These are phyloP conservation scores for Ophiognomonia clavigignenti-juglandacearum DNA, from an alignment of 2,329 filamentous ascomycete species.

Conservation along the genomic window DNA sequence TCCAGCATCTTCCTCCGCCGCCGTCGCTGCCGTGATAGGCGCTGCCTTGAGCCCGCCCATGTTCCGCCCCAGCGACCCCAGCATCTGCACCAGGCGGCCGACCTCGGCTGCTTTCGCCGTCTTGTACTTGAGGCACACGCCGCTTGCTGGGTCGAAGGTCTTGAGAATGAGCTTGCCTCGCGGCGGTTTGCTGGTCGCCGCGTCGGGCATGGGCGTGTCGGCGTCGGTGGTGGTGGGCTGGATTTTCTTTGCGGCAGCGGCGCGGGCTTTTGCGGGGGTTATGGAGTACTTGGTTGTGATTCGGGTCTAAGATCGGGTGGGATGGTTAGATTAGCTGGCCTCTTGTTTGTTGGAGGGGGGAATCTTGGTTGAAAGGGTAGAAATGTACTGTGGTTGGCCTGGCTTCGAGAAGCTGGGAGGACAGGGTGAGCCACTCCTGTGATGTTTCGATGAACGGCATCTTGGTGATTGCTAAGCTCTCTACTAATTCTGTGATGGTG, in stretches of 20 bases:
- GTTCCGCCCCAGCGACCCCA: conserved; percentile 70
- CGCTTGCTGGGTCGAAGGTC: conserved; percentile 79
- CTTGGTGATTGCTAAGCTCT: conserved; percentile 20
- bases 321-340: conserved; percentile 5
- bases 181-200: conserved; percentile 39
- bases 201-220: conserved; percentile 24
- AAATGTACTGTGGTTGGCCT: conserved; percentile 71
- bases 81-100: conserved; percentile 68
- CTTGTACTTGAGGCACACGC: conserved; percentile 82
- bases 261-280: conserved; percentile 34
- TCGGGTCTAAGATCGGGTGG: conserved; percentile 56
- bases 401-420: conserved; percentile 77
- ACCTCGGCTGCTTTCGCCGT: conserved; percentile 92
- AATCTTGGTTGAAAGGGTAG: conserved; percentile 17
- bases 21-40: conserved; percentile 18
- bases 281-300: conserved; percentile 93
- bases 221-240: conserved; percentile 18
- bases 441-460: conserved; percentile 82
- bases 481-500: too few species aligned
- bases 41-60: conserved; percentile 53
- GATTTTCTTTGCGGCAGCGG: conserved; percentile 17
- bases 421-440: conserved; percentile 89
- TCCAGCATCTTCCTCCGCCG: conserved; percentile 30
- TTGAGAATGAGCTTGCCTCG: conserved; percentile 76
- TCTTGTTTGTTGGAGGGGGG: conserved; percentile 2